Base-by-base conservation (phyloP, 2,329 filamentous ascomycete genomes). In the Aspergillus costaricaensis region DNA sequence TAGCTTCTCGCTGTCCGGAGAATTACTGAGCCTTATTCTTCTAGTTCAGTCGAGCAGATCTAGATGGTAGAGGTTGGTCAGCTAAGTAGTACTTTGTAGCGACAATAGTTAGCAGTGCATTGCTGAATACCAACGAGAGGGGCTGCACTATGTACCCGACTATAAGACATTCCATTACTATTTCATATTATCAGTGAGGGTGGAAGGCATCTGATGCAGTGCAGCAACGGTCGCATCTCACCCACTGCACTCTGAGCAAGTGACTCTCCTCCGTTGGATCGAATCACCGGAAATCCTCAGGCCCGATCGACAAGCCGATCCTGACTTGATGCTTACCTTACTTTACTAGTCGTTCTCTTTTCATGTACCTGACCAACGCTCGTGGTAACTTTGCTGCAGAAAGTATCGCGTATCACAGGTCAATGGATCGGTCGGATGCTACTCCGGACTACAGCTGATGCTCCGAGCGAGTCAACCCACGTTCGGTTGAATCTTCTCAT, bases 311-410 rank as follows among this genome's bases (percentile, higher is more conserved):
- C 47, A 50, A 27, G 47, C 47, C 23, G 47, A 50, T 50, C 47
- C 47, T 50, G 47, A 10, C 25, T 30, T 27, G 47, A 50, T 50
- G 47, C 47, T 50, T 50, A 50, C 47, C 47, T 50, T 50, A 50
- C 47, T 50, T 50, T 50, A 50, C 47, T 49, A 49, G 47, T 21
- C 25, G 25, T 32, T 49, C 47, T 14, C 27, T 27, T n/a, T 17
- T 14, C 23, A 44, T 32, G 47, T 50, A 50, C 47, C 47, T 50
- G 25, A 21, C 25, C 47, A 30, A 27, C 23, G 23, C 47, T 49
- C 47, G 47, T 49, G 47, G 47, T 49, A 49, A n/a, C 25, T 25
- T 50, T 50, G 12, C 47, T 50, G 47, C 25, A 50, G 25, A 30
- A 17, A 44, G 44, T n/a, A 30, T 49, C 44, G 44, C 21, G 15